phyloP scores from a whole-genome alignment of 306 rosid genomes.

The Canavalia ensiformis region DNA sequence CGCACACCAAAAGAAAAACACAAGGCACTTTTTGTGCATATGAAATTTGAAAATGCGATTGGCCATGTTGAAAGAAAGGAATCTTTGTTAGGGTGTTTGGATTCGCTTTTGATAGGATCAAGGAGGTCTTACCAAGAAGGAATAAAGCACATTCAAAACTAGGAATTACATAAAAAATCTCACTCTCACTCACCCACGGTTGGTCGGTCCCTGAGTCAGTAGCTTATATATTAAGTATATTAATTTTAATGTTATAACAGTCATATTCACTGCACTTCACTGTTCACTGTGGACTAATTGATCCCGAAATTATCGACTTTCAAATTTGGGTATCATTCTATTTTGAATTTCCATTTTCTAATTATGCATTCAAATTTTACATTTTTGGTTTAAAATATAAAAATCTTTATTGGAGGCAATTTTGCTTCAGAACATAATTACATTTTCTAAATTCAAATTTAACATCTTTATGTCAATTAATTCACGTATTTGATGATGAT shows the following conservation, averaged over 20 bases:
- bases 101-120: constrained; percentile 70
- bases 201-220: constrained; percentile 27
- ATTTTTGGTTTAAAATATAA: too few relatives aligned
- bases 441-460: too few relatives aligned
- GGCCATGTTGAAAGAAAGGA: constrained; percentile 66
- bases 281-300: constrained; percentile 10
- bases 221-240: constrained; percentile 13
- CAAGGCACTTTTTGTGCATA: constrained; percentile 22
- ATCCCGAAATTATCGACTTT: constrained; percentile 59
- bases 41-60: constrained; percentile 47
- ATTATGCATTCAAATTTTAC: too few relatives aligned
- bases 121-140: constrained; percentile 60
- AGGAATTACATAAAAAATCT: constrained; percentile 30
- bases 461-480: too few relatives aligned
- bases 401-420: too few relatives aligned
- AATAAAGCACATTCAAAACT: constrained; percentile 65
- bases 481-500: too few relatives aligned
- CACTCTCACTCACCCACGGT: constrained; percentile 40
- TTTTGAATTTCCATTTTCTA: neutral
- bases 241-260: neutral
- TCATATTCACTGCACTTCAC: constrained; percentile 8
- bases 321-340: constrained; percentile 43
- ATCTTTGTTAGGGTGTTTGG: constrained; percentile 58
- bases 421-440: too few relatives aligned
- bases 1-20: neutral